These are phyloP conservation scores for Colletotrichum sansevieriae DNA, from an alignment of 2,329 filamentous ascomycete species.

Conservation along the genomic window DNA sequence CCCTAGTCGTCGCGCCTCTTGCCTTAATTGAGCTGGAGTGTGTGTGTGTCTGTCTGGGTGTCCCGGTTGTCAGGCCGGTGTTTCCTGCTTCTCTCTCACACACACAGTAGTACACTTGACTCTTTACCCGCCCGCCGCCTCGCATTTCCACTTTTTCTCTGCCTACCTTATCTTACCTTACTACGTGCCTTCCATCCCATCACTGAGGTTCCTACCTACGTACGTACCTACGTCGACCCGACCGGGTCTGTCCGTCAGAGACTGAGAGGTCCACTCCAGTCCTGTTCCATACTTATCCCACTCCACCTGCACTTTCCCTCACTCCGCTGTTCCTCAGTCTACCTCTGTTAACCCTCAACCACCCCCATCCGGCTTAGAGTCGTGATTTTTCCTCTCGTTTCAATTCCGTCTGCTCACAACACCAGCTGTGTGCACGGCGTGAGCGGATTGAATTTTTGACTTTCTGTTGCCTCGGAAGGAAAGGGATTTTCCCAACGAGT, in stretches of 20 bases:
- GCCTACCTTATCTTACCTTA: no score
- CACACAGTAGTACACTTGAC: background rate
- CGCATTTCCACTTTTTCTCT: conserved; percentile 33
- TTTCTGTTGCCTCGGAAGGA: background rate
- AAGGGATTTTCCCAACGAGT: background rate
- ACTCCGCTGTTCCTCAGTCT: conserved; percentile 27
- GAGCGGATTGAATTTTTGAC: conserved; percentile 25
- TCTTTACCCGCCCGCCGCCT: conserved; percentile 35
- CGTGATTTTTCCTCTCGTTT: conserved; percentile 32
- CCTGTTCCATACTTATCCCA: conserved; percentile 41
- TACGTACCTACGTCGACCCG: conserved; percentile 14
- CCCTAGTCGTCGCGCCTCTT: background rate
- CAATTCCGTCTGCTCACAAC: conserved; percentile 29
- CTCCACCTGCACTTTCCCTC: conserved; percentile 42
- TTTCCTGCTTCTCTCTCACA: conserved; percentile 1
- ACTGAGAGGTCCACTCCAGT: conserved; percentile 7
- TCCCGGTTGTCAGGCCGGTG: background rate
- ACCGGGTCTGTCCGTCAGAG: conserved; percentile 38
- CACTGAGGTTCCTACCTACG: background rate
- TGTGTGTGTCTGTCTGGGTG: background rate
- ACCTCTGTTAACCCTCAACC: conserved; percentile 33
- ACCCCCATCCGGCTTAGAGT: conserved; percentile 36
- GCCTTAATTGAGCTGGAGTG: background rate
- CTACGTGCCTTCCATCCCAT: no score
- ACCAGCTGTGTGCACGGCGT: conserved; percentile 10